A percentile compares a stretch with the other conserved stretches of the same genome.
Evolutionary conservation across 805 yeast species (phyloP).

Genomic region (Saturnispora sanitii): DNA sequence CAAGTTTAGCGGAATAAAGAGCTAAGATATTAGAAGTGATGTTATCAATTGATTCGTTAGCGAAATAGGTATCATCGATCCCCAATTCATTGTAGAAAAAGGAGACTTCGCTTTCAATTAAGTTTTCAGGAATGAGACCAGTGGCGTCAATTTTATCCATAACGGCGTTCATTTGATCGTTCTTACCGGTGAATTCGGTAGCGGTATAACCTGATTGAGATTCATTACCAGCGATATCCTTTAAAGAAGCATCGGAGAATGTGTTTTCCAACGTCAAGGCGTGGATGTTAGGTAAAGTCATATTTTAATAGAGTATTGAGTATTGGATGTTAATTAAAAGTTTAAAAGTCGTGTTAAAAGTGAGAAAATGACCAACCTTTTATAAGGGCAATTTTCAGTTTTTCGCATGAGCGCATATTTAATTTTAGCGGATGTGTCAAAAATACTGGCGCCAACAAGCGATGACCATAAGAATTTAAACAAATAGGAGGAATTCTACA

Average conservation of each 20-base stretch:
- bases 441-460: neutral
- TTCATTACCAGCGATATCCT: constrained; percentile 25
- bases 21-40: constrained; percentile 82
- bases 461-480: neutral
- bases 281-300: constrained; percentile 10
- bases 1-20: constrained; percentile 84
- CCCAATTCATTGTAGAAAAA: constrained; percentile 88
- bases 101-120: constrained; percentile 75
- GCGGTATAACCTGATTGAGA: constrained; percentile 54
- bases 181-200: constrained; percentile 69
- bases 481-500: neutral
- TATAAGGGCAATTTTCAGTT: neutral
- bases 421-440: constrained; percentile 3
- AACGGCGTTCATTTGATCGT: constrained; percentile 70
- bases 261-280: constrained; percentile 28
- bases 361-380: neutral
- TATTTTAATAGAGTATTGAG: constrained; percentile 1
- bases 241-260: constrained; percentile 28
- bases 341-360: neutral
- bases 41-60: constrained; percentile 69
- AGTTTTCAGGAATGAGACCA: constrained; percentile 82
- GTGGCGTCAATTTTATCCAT: constrained; percentile 70
- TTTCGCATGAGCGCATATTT: neutral
- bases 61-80: constrained; percentile 86
- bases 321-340: too few relatives aligned